Evolutionary conservation across 345 rosid species (phyloP), one percentile per base, ranked within the genome.

Genomic region (Eucalyptus marginata): DNA sequence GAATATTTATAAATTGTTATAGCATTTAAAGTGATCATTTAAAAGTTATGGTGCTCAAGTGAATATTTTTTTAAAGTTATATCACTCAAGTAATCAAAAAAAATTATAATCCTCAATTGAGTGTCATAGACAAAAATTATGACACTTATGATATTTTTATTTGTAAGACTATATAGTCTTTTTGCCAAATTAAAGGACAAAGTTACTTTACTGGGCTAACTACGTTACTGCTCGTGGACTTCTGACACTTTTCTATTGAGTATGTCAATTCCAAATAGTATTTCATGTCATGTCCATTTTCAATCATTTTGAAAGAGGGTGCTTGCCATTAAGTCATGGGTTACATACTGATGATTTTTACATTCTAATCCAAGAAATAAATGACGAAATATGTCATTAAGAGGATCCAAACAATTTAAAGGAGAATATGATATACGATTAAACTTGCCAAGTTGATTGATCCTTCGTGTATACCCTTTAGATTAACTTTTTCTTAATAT

Each of bases 31-130:
- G 27, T 4, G 59, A 54, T 20, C 0, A 54, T 3, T 54, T 8
- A 1, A 20, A 20, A 56, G 1, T 56, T 24, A 56, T 24, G 29
- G 0, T 24, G 2, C 3, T 10, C 13, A 56, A 56, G 0, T 24
- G 29, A 56, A 24, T 24, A 0, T 56, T 56, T 56, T 22, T 24
- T 9, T 4, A 24, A 24, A 56, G 8, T 4, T 56, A 24, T 56
- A 10, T 22, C 27, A 56, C 13, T 56, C 13, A 10, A 56, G 0
- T 56, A 24, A 24, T 56, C 0, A 50, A 51, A 56, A 56, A 8
- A 56, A 56, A 5, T 24, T 56, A 22, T 10, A 56, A 22, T 2
- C 4, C 3, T 10, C 0, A 9, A 24, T 6, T 56, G 0, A 56
- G 1, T 24, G n/a, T n/a, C n/a, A n/a, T n/a, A n/a, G n/a, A n/a